Evolutionary conservation across 208 protist species (phyloP).

Genomic region (Leishmania martiniquensis): DNA sequence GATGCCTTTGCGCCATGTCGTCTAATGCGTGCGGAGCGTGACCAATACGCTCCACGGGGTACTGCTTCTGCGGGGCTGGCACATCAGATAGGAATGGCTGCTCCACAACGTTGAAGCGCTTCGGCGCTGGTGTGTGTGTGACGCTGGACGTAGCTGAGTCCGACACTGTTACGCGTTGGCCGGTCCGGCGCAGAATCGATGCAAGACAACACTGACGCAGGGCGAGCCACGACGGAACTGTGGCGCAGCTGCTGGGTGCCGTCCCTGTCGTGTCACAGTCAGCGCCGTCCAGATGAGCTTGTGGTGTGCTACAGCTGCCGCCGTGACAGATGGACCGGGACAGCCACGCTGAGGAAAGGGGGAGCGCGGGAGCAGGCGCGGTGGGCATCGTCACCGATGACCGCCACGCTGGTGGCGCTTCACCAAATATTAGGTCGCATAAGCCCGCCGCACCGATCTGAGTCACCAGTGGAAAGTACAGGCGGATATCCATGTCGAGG

Average conservation of each 20-base stretch:
- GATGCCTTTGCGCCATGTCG: background rate
- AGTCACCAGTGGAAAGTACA: constrained; percentile 84
- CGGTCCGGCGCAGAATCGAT: constrained; percentile 19
- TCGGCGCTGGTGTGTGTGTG: background rate
- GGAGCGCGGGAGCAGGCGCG: background rate
- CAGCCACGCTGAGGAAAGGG: background rate
- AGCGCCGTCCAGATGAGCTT: background rate
- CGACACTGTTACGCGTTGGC: background rate
- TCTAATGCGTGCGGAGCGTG: background rate
- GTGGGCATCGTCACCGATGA: background rate
- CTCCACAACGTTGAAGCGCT: background rate
- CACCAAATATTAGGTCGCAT: constrained; percentile 80
- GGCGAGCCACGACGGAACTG: constrained; percentile 13
- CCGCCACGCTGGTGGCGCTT: constrained; percentile 11
- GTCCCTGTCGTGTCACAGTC: background rate
- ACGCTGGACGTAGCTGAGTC: background rate
- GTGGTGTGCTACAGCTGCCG: background rate
- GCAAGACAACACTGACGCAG: constrained; percentile 14
- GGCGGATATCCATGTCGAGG: constrained; percentile 69
- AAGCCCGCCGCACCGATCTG: constrained; percentile 68
- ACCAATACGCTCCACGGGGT: background rate
- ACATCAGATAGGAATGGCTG: background rate
- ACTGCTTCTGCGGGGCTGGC: background rate
- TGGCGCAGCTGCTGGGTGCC: background rate
- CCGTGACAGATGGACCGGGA: background rate